These are phyloP conservation scores for Cystobasidiaceae sp. DNA, from an alignment of 1,284 basidiomycete species.

Conservation along the genomic window DNA sequence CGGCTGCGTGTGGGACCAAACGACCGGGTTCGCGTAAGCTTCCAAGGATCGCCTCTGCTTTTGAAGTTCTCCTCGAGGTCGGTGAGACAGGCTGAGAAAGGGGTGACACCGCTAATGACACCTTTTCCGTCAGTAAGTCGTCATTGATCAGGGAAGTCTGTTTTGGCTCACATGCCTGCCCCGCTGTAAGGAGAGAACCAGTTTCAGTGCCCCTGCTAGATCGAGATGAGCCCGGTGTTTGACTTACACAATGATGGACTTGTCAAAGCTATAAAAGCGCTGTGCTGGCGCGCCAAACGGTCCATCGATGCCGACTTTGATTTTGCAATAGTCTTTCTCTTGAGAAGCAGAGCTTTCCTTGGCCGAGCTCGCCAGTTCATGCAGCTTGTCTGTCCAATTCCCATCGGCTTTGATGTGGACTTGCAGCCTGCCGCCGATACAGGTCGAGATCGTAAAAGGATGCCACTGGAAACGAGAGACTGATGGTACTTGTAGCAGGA, in stretches of 20 bases:
- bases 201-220: not conserved
- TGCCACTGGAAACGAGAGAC: conserved; percentile 21
- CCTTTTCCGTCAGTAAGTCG: not conserved
- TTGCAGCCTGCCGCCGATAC: conserved; percentile 7
- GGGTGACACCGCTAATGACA: conserved; percentile 4
- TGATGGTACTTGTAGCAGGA: conserved; percentile 21
- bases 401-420: conserved; percentile 24
- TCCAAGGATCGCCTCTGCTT: conserved; percentile 12
- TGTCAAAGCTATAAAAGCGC: conserved; percentile 18
- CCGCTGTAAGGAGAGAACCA: not conserved
- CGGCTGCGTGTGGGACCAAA: not conserved
- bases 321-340: not conserved
- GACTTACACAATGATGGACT: conserved; percentile 12
- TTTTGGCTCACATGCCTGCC: not conserved
- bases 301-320: conserved; percentile 24
- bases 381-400: conserved; percentile 15
- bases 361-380: not conserved
- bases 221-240: not conserved
- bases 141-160: not conserved
- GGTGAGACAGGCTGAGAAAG: conserved; percentile 15
- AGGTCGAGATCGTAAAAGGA: conserved; percentile 15
- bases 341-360: too few relatives aligned
- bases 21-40: conserved; percentile 8
- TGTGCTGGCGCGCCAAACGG: conserved; percentile 23
- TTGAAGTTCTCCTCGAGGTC: conserved; percentile 14